Percentiles rank a stretch among this genome's conserved stretches.
These are phyloP conservation scores for Thielaviopsis punctulata DNA, from an alignment of 2,329 filamentous ascomycete genomes.

Conservation along the genomic window DNA sequence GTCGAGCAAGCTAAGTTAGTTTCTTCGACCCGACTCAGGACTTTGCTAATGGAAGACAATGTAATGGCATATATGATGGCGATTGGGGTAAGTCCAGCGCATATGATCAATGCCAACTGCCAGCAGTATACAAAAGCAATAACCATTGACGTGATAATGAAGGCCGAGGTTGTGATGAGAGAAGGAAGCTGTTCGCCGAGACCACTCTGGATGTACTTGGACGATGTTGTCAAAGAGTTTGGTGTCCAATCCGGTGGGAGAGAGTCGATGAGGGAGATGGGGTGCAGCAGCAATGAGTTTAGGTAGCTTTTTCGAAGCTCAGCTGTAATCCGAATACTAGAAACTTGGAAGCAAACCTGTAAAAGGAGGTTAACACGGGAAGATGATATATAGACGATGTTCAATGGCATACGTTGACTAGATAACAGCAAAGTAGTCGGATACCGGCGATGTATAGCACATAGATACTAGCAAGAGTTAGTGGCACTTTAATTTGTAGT, in stretches of 20 bases:
- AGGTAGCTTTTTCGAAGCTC: conserved; percentile 32
- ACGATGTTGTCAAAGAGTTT: conserved; percentile 32
- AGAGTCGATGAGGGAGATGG: conserved; percentile 30
- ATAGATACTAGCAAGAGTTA: background rate
- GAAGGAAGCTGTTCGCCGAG: conserved; percentile 34
- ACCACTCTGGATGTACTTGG: conserved; percentile 35
- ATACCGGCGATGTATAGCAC: background rate
- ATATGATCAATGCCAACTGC: conserved; percentile 33
- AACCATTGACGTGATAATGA: conserved; percentile 27
- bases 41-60: conserved; percentile 19
- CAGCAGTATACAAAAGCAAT: conserved; percentile 35
- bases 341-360: conserved; percentile 30
- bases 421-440: background rate
- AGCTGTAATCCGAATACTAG: conserved; percentile 31
- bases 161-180: conserved; percentile 24
- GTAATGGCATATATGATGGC: conserved; percentile 18
- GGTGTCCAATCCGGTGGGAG: conserved; percentile 33
- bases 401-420: background rate
- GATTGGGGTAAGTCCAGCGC: conserved; percentile 27
- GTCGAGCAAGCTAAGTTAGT: conserved; percentile 21
- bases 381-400: background rate
- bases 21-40: conserved; percentile 20
- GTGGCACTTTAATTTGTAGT: background rate
- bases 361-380: background rate
- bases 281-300: conserved; percentile 29